Evolutionary conservation across 2,329 filamentous ascomycete species (phyloP).

Genomic region (Colletotrichum trifolii): DNA sequence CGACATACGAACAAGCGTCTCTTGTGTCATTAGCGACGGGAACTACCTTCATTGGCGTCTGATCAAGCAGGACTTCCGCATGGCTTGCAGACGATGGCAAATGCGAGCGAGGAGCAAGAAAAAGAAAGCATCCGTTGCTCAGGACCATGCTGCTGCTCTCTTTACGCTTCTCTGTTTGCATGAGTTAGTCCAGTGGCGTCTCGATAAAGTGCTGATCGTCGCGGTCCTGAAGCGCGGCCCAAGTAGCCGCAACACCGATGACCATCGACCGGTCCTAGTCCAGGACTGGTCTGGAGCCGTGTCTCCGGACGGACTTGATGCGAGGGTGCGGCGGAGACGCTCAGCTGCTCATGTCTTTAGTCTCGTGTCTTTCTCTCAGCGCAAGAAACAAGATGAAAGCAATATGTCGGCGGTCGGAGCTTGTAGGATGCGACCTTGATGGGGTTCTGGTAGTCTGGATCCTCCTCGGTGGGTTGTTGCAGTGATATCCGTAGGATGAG

Average conservation of each 20-base stretch:
- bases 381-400: not conserved
- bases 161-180: not conserved
- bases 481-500: not conserved
- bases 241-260: constrained; percentile 22
- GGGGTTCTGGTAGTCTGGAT: not conserved
- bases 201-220: constrained; percentile 23
- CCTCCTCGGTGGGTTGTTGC: not conserved
- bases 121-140: not conserved
- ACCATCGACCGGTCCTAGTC: constrained; percentile 1
- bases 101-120: not conserved
- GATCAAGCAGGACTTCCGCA: constrained; percentile 3
- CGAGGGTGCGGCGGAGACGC: not conserved
- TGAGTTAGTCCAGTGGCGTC: constrained; percentile 13
- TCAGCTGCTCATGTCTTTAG: not conserved
- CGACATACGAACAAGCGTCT: not conserved
- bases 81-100: not conserved
- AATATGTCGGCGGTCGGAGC: constrained; percentile 2
- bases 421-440: not conserved
- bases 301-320: constrained; percentile 5
- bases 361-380: not conserved
- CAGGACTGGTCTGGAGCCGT: constrained; percentile 9
- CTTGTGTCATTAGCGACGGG: not conserved
- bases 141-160: not conserved
- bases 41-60: constrained; percentile 12
- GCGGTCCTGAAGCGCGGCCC: constrained; percentile 11